Base-by-base conservation (phyloP, 2,329 filamentous ascomycete genomes). In the Fusarium fracticaudum region DNA sequence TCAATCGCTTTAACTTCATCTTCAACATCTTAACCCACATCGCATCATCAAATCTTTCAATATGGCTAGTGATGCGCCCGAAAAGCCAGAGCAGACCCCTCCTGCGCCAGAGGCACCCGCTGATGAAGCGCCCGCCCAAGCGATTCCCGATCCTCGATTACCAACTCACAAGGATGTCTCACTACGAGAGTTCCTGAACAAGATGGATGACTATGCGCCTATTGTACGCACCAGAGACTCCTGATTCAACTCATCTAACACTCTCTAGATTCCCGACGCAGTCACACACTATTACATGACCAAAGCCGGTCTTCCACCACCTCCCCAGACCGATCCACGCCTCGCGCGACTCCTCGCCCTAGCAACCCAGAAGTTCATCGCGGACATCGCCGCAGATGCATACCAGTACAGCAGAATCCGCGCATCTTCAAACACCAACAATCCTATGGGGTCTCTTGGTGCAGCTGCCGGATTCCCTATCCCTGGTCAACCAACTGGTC, bases 201-300 rank as follows among this genome's bases (percentile, higher is more conserved):
- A 98, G 87, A 98, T 99, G 92, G 96, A 99, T 81, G 96, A 99
- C 79, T 98, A 96, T 84, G 95, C 96, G 69, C 96, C 96, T 17
- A 98, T 99, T 79, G 95, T 98, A 89, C 74, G 93, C 63, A 29
- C 61, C n/a, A 33, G 26, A 41, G 24, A 38, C 31, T 31, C 26
- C 37, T 24, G 22, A 45, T 18, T 11, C n/a, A 10, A 40, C 53
- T 7, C 31, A 22, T 59, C 71, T 77, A 61, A 77, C 69, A 14
- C 9, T 24, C 7, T 55, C 54, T 33, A 77, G 94, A 98, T 99
- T 77, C 96, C 96, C 51, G 96, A 99, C 81, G 96, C 96, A 26
- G 96, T 99, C 29, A 98, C 95, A 72, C 92, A 97, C 82, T 98
- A 98, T 88, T 99, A 99, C 85, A 93, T 99, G 86, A 97, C 96